Percentiles rank a stretch among this genome's conserved stretches.
phyloP scores from a whole-genome alignment of 495 filamentous ascomycete species.

The Lophium mytilinum region DNA sequence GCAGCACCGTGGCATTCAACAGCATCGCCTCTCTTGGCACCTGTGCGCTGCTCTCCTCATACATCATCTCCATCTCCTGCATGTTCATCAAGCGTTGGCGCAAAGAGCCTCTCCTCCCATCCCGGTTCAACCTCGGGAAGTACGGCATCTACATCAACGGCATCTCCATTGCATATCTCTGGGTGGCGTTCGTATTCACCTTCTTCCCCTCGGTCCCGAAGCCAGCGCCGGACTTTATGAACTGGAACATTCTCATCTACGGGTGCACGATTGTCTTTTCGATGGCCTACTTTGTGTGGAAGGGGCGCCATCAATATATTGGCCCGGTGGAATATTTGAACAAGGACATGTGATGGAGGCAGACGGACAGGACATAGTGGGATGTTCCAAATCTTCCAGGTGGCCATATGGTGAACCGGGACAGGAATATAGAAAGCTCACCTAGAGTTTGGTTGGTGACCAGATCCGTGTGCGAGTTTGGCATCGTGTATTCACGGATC shows the following conservation, averaged over 20 bases:
- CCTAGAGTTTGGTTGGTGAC: too few relatives aligned
- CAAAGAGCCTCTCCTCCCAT: slow-evolving; percentile 15
- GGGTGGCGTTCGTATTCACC: slow-evolving; percentile 18
- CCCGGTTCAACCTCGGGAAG: slow-evolving; percentile 18
- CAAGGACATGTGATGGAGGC: slow-evolving; percentile 16
- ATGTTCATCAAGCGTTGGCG: slow-evolving; percentile 14
- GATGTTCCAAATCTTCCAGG: too few relatives aligned
- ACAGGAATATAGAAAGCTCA: too few relatives aligned
- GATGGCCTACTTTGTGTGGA: slow-evolving; percentile 18
- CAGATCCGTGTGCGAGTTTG: too few relatives aligned
- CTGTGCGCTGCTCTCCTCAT: slow-evolving; percentile 5
- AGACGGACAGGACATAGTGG: background rate
- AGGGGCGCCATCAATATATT: slow-evolving; percentile 23
- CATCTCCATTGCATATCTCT: slow-evolving; percentile 18
- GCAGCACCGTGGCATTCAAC: slow-evolving; percentile 36
- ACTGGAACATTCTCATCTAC: slow-evolving; percentile 29
- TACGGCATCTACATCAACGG: slow-evolving; percentile 21
- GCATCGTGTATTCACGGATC: too few relatives aligned
- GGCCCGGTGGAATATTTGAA: slow-evolving; percentile 30
- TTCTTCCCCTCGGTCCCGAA: slow-evolving; percentile 23
- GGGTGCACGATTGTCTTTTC: slow-evolving; percentile 22
- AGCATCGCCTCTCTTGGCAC: slow-evolving; percentile 2
- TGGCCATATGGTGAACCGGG: too few relatives aligned
- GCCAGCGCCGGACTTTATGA: slow-evolving; percentile 21
- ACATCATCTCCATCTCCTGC: slow-evolving; percentile 8